phyloP scores from a whole-genome alignment of 2,329 filamentous ascomycete species.

The Aspergillus luchuensis region DNA sequence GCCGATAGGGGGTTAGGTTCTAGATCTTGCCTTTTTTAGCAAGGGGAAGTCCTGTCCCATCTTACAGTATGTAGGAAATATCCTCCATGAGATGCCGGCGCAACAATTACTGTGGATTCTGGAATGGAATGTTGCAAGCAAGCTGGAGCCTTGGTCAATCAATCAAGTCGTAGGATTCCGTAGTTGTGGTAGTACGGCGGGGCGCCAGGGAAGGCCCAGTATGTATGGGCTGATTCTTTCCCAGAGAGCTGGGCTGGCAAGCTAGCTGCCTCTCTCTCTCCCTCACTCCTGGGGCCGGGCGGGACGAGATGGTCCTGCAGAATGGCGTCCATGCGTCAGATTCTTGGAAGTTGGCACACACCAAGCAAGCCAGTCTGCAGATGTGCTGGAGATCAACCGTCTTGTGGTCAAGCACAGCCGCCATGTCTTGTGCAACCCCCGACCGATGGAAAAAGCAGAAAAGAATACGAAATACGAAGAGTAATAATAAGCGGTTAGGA shows the following conservation, averaged over 20 bases:
- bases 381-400: conserved; percentile 5
- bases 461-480: conserved; percentile 6
- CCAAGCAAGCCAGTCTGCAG: background rate
- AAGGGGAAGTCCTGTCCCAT: background rate
- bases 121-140: too few species aligned
- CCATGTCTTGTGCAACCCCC: conserved; percentile 13
- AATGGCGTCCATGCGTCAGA: conserved; percentile 2
- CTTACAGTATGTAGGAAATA: too few species aligned
- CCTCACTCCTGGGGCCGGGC: background rate
- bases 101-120: too few species aligned
- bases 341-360: background rate
- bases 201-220: background rate
- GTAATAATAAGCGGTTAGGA: background rate
- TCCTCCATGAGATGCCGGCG: too few species aligned
- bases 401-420: background rate
- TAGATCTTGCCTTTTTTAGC: conserved; percentile 4
- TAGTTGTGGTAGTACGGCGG: background rate
- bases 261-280: too few species aligned
- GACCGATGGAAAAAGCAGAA: conserved; percentile 1
- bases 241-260: background rate
- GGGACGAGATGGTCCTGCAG: conserved; percentile 7
- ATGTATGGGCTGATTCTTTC: conserved; percentile 2
- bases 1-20: background rate
- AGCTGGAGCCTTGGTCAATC: background rate
- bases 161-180: too few species aligned